A percentile compares a stretch with the other conserved stretches of the same genome.
These are phyloP conservation scores for Acer negundo DNA, from an alignment of 345 rosid genomes.

Conservation along the genomic window DNA sequence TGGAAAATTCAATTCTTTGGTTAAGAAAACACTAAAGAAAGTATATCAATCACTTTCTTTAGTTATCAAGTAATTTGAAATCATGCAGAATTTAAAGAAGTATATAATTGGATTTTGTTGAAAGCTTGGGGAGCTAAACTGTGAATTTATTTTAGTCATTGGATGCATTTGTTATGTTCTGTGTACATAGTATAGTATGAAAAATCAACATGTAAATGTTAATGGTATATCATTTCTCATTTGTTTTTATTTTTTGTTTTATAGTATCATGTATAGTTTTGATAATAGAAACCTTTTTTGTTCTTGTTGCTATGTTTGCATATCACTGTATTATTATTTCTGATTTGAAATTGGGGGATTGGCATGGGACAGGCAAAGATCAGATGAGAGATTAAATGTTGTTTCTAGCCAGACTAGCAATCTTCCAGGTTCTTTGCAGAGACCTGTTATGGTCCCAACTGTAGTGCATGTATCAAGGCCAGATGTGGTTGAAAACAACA, in stretches of 20 bases:
- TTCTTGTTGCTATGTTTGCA: neutral
- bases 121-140: conserved; percentile 62
- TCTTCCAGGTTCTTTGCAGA: conserved; percentile 31
- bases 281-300: neutral
- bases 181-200: neutral
- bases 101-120: conserved; percentile 6
- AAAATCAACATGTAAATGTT: neutral
- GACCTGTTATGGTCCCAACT: conserved; percentile 41
- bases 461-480: conserved; percentile 80
- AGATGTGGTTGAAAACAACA: conserved; percentile 59
- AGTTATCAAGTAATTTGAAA: too few relatives aligned
- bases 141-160: conserved; percentile 35
- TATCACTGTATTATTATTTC: conserved; percentile 13
- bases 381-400: conserved; percentile 25
- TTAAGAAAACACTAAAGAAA: too few relatives aligned
- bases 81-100: too few relatives aligned
- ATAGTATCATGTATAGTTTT: neutral
- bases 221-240: neutral
- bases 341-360: conserved; percentile 22
- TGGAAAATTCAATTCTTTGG: too few relatives aligned
- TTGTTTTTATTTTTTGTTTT: neutral
- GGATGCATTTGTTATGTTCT: neutral
- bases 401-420: conserved; percentile 18
- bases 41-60: too few relatives aligned
- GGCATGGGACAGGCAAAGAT: conserved; percentile 37